Evolutionary conservation across 108 stramenopile species (phyloP).

Genomic region (Skeletonema marinoi): DNA sequence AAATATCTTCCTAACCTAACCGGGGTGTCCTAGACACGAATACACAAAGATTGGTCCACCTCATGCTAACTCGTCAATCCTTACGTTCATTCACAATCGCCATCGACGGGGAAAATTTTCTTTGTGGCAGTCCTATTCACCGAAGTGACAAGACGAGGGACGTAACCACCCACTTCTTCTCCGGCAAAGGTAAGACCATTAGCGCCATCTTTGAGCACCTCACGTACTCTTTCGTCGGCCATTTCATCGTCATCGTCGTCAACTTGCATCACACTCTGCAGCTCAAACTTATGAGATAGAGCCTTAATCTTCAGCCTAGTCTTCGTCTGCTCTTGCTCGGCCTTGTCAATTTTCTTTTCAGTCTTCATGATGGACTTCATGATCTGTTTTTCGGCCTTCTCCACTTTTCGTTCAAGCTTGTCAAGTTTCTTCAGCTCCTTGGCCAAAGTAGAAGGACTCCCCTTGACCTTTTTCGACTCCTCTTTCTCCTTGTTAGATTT

Average conservation of each 20-base stretch:
- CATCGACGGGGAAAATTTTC: neutral
- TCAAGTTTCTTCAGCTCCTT: no score
- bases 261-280: neutral
- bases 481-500: no score
- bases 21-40: no score
- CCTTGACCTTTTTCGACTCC: no score
- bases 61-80: neutral
- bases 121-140: neutral
- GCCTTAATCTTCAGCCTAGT: neutral
- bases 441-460: no score
- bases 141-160: neutral
- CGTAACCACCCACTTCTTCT: neutral
- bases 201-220: neutral
- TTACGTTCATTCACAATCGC: neutral
- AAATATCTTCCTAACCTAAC: no score
- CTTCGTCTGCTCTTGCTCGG: neutral
- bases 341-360: neutral
- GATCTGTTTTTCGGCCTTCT: no score
- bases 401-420: no score
- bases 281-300: neutral
- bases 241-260: neutral
- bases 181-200: neutral
- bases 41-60: neutral
- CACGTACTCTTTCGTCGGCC: neutral
- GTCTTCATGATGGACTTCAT: neutral